Conservation (phyloP, 345 rosid genomes). For the Schrenkiella parvula region DNA sequence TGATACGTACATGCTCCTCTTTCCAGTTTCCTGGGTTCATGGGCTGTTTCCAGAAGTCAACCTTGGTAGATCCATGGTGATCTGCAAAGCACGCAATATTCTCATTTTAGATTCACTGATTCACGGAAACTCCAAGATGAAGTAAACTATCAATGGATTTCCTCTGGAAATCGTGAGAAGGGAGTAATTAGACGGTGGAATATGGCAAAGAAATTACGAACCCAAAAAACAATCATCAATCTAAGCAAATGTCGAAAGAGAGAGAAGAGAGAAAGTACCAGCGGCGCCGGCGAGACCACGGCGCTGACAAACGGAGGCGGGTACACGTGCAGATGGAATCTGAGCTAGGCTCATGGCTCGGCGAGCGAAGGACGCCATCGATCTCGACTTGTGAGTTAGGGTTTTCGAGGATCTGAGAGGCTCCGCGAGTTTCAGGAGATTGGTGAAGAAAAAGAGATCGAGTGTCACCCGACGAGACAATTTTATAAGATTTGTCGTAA, state of each 20-base stretch:
- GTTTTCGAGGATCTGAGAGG: constrained; percentile 23
- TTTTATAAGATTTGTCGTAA: neutral
- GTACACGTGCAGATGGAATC: constrained; percentile 18
- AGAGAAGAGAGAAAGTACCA: constrained; percentile 42
- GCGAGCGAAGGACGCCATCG: constrained; percentile 39
- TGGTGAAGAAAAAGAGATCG: neutral
- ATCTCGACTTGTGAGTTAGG: constrained; percentile 21
- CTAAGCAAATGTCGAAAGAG: neutral
- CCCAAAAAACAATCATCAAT: neutral
- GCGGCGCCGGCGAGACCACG: constrained; percentile 86
- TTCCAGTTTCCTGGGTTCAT: constrained; percentile 88
- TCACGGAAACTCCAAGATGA: neutral
- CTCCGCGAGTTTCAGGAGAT: constrained; percentile 11
- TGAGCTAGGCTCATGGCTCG: constrained; percentile 35
- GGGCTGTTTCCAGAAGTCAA: constrained; percentile 85
- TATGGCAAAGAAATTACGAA: neutral
- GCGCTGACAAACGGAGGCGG: constrained; percentile 47
- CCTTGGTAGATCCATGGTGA: constrained; percentile 80
- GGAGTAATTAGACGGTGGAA: neutral
- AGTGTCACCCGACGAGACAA: neutral
- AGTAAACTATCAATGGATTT: neutral
- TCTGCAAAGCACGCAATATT: constrained; percentile 39
- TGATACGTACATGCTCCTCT: constrained; percentile 75
- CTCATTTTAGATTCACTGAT: neutral
- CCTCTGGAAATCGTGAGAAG: neutral